A percentile compares a stretch with the other conserved stretches of the same genome.
Evolutionary conservation across 1,284 basidiomycete species (phyloP).

Genomic region (Pisolithus thermaeus): DNA sequence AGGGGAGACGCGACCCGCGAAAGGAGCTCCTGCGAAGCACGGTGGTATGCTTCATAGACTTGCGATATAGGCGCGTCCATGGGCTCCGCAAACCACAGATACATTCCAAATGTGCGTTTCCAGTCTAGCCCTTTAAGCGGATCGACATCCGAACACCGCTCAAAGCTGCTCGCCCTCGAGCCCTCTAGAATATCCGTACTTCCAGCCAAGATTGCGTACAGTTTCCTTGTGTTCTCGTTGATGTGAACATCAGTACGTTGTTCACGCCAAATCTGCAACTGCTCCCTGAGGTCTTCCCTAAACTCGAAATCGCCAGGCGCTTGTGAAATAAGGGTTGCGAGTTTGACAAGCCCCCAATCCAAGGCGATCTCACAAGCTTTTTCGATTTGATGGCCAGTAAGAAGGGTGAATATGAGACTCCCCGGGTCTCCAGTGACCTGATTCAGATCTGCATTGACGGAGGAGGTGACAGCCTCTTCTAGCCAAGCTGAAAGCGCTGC

Average conservation of each 20-base stretch:
- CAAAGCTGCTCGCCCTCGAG: slow-evolving; percentile 47
- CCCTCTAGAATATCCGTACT: slow-evolving; percentile 64
- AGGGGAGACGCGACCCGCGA: slow-evolving; percentile 55
- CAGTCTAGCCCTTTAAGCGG: slow-evolving; percentile 87
- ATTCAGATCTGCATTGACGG: slow-evolving; percentile 74
- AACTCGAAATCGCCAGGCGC: slow-evolving; percentile 78
- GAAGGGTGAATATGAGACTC: slow-evolving; percentile 64
- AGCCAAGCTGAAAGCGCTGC: slow-evolving; percentile 85
- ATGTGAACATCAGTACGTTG: slow-evolving; percentile 75
- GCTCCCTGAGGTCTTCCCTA: slow-evolving; percentile 69
- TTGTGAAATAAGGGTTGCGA: slow-evolving; percentile 92
- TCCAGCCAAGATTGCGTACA: slow-evolving; percentile 87
- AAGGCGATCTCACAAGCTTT: slow-evolving; percentile 76
- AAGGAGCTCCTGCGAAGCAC: slow-evolving; percentile 39
- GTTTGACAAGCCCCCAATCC: slow-evolving; percentile 74
- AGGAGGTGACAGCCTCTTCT: slow-evolving; percentile 64
- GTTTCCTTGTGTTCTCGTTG: slow-evolving; percentile 62
- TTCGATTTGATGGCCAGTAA: slow-evolving; percentile 86
- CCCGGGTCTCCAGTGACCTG: slow-evolving; percentile 43
- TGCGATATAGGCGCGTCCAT: slow-evolving; percentile 70
- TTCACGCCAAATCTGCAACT: slow-evolving; percentile 82
- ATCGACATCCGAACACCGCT: slow-evolving; percentile 58
- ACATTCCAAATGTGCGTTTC: slow-evolving; percentile 90
- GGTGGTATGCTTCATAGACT: slow-evolving; percentile 66
- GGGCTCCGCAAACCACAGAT: slow-evolving; percentile 83